Base-by-base conservation (phyloP, 2,329 filamentous ascomycete genomes). In the Exophiala mesophila region DNA sequence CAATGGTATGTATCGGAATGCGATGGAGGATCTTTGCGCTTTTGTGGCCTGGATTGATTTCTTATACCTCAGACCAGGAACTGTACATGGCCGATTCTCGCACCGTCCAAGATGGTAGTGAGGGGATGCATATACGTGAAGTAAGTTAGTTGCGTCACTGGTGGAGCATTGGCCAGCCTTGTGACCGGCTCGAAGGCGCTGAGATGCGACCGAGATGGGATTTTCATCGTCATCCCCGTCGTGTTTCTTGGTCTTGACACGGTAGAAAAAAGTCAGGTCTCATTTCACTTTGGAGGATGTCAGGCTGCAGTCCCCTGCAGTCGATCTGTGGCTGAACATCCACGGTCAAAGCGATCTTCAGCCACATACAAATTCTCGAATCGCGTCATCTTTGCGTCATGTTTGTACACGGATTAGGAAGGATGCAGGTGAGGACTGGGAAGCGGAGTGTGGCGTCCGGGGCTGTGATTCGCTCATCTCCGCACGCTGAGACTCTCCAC, bases 321-420 rank as follows among this genome's bases (percentile, higher is more conserved):
- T 18, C 24, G 12, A 17, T 23, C 12, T 47, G 44, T 49, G 45
- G 45, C 45, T 49, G 41, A 42, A 35, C 9, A 4, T 15, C 10
- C 16, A 19, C 29, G 13, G 17, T 18, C 16, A 26, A 49, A 41
- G 12, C 17, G 5, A 19, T 5, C 12, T 16, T n/a, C 38, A 44
- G 45, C 45, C 45, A 49, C 45, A 41, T 6, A 4, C 4, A 8
- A 23, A 12, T n/a, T 29, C 21, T 35, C 29, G 34, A 16, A 34
- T 41, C 21, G 41, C 38, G 45, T 49, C 45, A 49, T 41, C n/a
- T 24, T 12, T 30, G 38, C 45, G 45, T 49, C 45, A 49, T 45
- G 7, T n/a, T 10, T 26, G 7, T 7, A 7, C 23, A 6, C 23
- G 12, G 12, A 26, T 7, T 26, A 12, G 23, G 23, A 26, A 26